Conservation (phyloP, 2,329 filamentous ascomycete genomes). For the Aspergillus oerlinghausenensis region DNA sequence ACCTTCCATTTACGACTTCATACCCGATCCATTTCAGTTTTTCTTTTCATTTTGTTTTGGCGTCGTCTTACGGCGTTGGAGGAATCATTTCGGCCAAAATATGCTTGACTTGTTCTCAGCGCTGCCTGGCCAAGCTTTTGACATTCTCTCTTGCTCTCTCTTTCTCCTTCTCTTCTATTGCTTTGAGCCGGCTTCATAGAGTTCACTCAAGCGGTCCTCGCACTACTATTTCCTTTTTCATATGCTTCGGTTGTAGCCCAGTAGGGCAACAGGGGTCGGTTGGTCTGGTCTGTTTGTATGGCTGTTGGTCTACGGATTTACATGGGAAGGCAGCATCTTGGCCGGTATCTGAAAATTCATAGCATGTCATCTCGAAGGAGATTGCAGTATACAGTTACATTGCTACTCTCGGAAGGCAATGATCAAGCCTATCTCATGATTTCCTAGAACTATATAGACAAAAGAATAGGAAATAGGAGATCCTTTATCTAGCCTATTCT, state of each 20-base stretch:
- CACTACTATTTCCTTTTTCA: neutral
- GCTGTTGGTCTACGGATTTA: neutral
- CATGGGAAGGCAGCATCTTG: neutral
- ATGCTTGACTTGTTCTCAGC: neutral
- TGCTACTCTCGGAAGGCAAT: neutral
- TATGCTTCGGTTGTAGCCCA: neutral
- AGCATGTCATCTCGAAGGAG: neutral
- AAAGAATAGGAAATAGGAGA: neutral
- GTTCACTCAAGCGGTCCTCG: neutral
- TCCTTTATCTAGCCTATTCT: neutral
- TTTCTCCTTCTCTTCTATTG: neutral
- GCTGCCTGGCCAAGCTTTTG: neutral
- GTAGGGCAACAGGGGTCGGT: neutral
- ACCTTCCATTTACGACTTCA: conserved; percentile 9
- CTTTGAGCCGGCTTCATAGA: neutral
- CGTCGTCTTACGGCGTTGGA: neutral
- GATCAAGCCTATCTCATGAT: neutral
- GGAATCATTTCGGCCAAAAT: neutral
- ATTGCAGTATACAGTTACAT: neutral
- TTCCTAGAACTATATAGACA: neutral
- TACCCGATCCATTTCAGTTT: conserved; percentile 2
- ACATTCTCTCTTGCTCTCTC: neutral
- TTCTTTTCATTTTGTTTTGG: neutral
- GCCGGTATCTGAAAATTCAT: neutral
- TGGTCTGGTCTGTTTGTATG: neutral